A percentile compares a stretch with the other conserved stretches of the same genome.
Evolutionary conservation across 2,329 filamentous ascomycete species (phyloP).

Genomic region (Lachnellula hyalina): DNA sequence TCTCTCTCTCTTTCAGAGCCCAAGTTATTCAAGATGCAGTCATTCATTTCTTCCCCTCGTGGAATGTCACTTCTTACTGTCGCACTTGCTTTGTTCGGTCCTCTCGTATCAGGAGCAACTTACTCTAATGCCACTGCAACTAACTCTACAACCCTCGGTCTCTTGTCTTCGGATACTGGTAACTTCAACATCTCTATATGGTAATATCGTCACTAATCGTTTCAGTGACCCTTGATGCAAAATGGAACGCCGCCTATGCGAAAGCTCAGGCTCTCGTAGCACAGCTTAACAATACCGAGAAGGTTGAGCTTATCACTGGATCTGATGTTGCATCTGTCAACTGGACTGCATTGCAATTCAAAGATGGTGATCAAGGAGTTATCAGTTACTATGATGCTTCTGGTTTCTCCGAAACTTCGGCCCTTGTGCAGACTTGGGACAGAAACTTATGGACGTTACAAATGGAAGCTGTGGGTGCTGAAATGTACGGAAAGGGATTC

Average conservation of each 20-base stretch:
- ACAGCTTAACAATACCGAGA: conserved; percentile 71
- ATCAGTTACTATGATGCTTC: conserved; percentile 50
- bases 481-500: conserved; percentile 72
- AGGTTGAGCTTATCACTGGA: conserved; percentile 41
- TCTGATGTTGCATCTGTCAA: conserved; percentile 12
- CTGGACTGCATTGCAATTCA: conserved; percentile 8
- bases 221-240: background rate
- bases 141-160: no score
- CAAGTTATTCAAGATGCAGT: no score
- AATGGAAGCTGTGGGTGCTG: conserved; percentile 68
- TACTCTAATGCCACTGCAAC: no score
- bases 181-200: no score
- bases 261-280: conserved; percentile 63
- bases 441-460: conserved; percentile 61
- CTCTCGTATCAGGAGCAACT: no score
- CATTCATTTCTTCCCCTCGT: no score
- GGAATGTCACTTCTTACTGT: no score
- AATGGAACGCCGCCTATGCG: conserved; percentile 47
- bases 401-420: conserved; percentile 62
- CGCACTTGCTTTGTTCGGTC: no score
- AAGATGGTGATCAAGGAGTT: conserved; percentile 21
- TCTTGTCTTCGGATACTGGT: no score
- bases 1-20: no score
- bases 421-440: conserved; percentile 65
- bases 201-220: no score